Evolutionary conservation across 2,329 filamentous ascomycete genomes (phyloP).

Genomic region (Trichoderma breve): DNA sequence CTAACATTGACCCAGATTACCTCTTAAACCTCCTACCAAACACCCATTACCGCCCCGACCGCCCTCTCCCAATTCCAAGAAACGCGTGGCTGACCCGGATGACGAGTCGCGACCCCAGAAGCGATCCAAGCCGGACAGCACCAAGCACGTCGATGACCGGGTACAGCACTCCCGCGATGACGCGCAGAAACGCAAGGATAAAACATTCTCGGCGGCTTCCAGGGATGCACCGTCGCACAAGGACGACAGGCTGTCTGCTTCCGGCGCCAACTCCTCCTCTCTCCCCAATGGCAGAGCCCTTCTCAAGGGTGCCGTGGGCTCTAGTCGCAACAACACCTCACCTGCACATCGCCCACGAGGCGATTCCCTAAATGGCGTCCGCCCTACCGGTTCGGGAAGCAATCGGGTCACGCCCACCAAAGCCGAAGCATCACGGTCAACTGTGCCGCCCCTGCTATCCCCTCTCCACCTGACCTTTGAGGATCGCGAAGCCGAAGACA

Average conservation of each 20-base stretch:
- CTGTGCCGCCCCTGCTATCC: conserved; percentile 53
- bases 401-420: conserved; percentile 40
- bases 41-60: conserved; percentile 36
- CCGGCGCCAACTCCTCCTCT: conserved; percentile 27
- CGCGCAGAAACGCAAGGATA: conserved; percentile 33
- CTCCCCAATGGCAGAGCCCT: conserved; percentile 39
- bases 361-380: conserved; percentile 44
- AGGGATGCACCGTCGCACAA: conserved; percentile 31
- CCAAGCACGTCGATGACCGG: conserved; percentile 34
- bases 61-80: conserved; percentile 46
- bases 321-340: conserved; percentile 34
- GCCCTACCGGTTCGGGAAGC: conserved; percentile 34
- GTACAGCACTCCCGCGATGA: conserved; percentile 36
- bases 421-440: conserved; percentile 38
- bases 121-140: conserved; percentile 43
- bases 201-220: conserved; percentile 24
- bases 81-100: conserved; percentile 46
- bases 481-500: conserved; percentile 31
- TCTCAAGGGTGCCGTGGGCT: conserved; percentile 31
- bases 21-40: conserved; percentile 37
- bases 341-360: conserved; percentile 40
- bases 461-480: conserved; percentile 49
- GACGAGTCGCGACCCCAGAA: conserved; percentile 47
- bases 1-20: conserved; percentile 29
- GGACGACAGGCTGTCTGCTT: conserved; percentile 27